Conservation (phyloP, 1,139 yeast genomes). For the Scheffersomyces illinoinensis region DNA sequence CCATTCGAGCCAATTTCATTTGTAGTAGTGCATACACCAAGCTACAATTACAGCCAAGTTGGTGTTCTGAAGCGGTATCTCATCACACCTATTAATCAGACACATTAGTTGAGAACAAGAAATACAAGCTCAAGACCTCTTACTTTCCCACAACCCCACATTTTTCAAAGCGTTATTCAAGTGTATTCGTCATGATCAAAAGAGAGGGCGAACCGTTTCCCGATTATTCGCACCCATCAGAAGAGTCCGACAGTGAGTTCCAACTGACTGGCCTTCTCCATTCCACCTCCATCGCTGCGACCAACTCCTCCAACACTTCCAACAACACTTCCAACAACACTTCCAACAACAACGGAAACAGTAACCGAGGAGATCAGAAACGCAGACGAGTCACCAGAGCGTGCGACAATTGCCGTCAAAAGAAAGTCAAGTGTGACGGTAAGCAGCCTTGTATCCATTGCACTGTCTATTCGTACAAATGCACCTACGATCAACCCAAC, state of each 20-base stretch:
- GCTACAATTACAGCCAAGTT: neutral
- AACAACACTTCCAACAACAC: neutral
- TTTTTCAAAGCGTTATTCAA: neutral
- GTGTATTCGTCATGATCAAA: neutral
- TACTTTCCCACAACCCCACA: neutral
- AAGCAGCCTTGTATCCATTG: constrained; percentile 86
- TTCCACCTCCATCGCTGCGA: neutral
- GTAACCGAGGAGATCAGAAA: constrained; percentile 36
- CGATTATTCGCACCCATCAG: neutral
- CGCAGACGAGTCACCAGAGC: constrained; percentile 82
- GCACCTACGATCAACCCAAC: constrained; percentile 75
- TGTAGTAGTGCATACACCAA: neutral
- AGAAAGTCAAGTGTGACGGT: constrained; percentile 88
- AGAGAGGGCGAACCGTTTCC: neutral
- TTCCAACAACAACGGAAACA: neutral
- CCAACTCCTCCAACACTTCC: neutral
- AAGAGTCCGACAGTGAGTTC: neutral
- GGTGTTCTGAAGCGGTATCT: neutral
- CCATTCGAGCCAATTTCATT: neutral
- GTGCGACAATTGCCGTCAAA: constrained; percentile 75
- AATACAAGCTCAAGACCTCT: no score
- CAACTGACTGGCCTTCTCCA: neutral
- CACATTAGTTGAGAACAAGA: neutral
- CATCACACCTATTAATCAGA: neutral
- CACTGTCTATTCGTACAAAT: constrained; percentile 78